Base-by-base conservation (phyloP, 768 basidiomycete genomes). In the Suillus spraguei region DNA sequence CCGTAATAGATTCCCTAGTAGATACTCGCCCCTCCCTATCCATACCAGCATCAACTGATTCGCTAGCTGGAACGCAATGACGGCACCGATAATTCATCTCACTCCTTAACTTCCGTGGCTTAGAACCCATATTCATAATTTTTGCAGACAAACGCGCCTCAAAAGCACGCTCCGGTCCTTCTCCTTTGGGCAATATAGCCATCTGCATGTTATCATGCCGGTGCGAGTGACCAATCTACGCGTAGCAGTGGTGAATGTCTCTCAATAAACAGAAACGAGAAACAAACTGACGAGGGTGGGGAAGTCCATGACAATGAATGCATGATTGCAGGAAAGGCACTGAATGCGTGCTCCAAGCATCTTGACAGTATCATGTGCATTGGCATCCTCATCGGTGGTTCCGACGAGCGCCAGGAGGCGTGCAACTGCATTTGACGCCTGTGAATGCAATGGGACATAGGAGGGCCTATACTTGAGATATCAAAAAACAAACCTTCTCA, bases 201-300 rank as follows among this genome's bases (percentile, higher is more conserved):
- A 89, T 67, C 22, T 77, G 53, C 81, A 85, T 85, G 9, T 74
- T 68, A 0, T 85, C 80, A 65, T 91, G 89, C n/a, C 89, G 82
- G 64, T 87, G 85, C 47, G 81, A 82, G 70, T 91, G 89, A 0
- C 85, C 84, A 39, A 83, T 74, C 89, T 90, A 69, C n/a, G n/a
- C 52, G 33, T 4, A 8, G 4, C 8, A 16, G 53, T 13, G 2
- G 64, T 41, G 32, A 58, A 24, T 24, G 11, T 58, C 24, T 10
- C 17, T 24, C 16, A 14, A 59, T 46, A 14, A 56, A 35, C 3
- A 9, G 28, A 3, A 24, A 24, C 5, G 2, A 46, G 64, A 32
- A 53, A 36, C 33, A n/a, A 6, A 66, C 83, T 60, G 67, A 87
- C 89, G 38, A 88, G 74, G 58, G 70, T 79, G 6, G 74, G 67